Percentiles rank a stretch among this genome's conserved stretches.
These are phyloP conservation scores for Camellia lanceoleosa DNA, from an alignment of 148 eudicot genomes.

Conservation along the genomic window DNA sequence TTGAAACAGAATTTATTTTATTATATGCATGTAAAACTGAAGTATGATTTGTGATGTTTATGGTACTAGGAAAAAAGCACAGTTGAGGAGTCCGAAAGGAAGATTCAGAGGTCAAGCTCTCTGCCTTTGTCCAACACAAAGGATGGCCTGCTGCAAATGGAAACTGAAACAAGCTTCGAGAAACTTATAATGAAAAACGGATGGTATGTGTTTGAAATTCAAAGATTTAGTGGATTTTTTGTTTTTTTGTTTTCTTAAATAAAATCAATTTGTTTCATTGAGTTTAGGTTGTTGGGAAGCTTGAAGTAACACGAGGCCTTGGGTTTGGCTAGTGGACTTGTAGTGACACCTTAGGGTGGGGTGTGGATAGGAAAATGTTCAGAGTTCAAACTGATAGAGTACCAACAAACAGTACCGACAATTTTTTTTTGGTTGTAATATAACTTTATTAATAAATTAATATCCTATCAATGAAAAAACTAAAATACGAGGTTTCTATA, in stretches of 20 bases:
- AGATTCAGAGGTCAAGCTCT: conserved; percentile 23
- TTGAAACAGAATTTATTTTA: no score
- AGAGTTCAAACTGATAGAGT: no score
- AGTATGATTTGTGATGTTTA: not conserved
- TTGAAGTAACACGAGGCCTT: not conserved
- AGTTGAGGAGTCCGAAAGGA: conserved; percentile 26
- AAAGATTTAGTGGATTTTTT: not conserved
- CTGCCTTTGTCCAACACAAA: conserved; percentile 16
- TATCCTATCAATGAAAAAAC: no score
- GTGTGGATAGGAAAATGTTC: no score
- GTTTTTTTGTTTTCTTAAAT: not conserved
- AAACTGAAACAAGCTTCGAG: conserved; percentile 24
- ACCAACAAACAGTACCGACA: no score
- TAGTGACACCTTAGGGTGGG: no score
- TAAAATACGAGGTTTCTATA: no score
- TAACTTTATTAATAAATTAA: no score
- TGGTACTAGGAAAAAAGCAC: not conserved
- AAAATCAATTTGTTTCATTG: no score
- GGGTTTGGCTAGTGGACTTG: no score
- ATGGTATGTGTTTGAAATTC: conserved; percentile 23
- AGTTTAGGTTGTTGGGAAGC: no score
- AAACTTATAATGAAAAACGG: conserved; percentile 32
- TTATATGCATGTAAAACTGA: not conserved
- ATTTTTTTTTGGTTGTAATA: no score
- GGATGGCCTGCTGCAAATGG: conserved; percentile 14